Base-by-base conservation (phyloP, 306 rosid genomes). In the Psophocarpus tetragonolobus region DNA sequence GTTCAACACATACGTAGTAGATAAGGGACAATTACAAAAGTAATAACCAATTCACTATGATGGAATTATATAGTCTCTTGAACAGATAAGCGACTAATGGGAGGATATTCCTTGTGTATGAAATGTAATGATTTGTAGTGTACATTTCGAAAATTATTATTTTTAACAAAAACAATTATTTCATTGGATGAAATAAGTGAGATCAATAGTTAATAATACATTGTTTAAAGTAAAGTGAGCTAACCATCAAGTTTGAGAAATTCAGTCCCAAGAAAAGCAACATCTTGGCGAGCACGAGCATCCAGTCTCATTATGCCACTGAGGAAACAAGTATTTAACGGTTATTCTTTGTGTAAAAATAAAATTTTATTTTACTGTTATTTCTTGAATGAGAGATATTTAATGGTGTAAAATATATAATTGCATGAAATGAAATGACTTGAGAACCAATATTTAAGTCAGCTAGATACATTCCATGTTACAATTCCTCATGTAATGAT, bases 221-320 rank as follows among this genome's bases (percentile, higher is more conserved):
- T 41, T 54, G 30, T 47, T 54, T 77, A 42, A 78, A 48, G 53
- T 9, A 18, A 73, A 69, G 62, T 60, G 69, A 73, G 21, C 84
- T 87, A 76, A 94, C 98, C 97, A 73, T 94, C 95, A 63, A 94
- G 97, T 79, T 92, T 92, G 73, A 92, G 97, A 82, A 94, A 90
- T 80, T 85, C 76, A 7, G 93, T 85, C 85, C 95, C 98, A 70
- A 94, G 92, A 73, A 94, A 84, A 72, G 98, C 93, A 80, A 95
- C 85, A 76, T 85, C 97, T 89, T 89, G 97, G 45, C 97, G 93
- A 8, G 86, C 98, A 70, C 90, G 95, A 27, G 95, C 97, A 86
- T 94, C 89, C 87, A 92, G 76, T 71, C 95, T 90, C 97, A 84
- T 88, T 87, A 94, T 90, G 80, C 98, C 97, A 68, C 98, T 94